A percentile compares a stretch with the other conserved stretches of the same genome.
phyloP scores from a whole-genome alignment of 2,329 filamentous ascomycete genomes.

The Fusarium solani-melongenae region DNA sequence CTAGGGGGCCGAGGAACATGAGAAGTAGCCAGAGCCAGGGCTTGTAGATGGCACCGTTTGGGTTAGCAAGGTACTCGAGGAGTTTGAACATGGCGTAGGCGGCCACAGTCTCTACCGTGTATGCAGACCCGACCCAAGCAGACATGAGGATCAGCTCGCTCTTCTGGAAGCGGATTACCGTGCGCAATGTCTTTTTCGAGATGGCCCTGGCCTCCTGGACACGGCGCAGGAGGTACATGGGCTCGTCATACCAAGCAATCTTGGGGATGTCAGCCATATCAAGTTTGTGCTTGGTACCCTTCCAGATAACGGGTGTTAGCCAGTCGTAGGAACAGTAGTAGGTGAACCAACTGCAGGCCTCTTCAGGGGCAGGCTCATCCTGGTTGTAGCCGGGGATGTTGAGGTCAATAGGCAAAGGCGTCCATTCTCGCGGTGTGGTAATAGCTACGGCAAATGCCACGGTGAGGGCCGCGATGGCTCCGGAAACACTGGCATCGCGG shows the following conservation, averaged over 20 bases:
- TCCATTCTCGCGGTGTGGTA: conserved; percentile 62
- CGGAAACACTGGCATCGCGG: conserved; percentile 46
- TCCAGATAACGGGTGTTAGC: conserved; percentile 61
- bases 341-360: conserved; percentile 64
- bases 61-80: conserved; percentile 61
- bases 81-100: conserved; percentile 66
- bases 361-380: conserved; percentile 60
- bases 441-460: conserved; percentile 54
- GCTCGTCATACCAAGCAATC: conserved; percentile 67
- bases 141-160: conserved; percentile 58
- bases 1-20: conserved; percentile 61
- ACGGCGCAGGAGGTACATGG: conserved; percentile 57
- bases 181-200: conserved; percentile 58
- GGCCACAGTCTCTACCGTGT: conserved; percentile 60
- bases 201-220: conserved; percentile 57
- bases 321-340: conserved; percentile 64
- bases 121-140: conserved; percentile 52
- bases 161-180: conserved; percentile 56
- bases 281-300: conserved; percentile 56
- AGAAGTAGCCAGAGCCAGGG: conserved; percentile 66
- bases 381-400: conserved; percentile 52
- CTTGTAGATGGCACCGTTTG: conserved; percentile 55
- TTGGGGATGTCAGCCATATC: conserved; percentile 60
- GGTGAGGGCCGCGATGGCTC: conserved; percentile 51
- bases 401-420: conserved; percentile 54